Evolutionary conservation across 2,329 filamentous ascomycete species (phyloP).

Genomic region (Ampelomyces quisqualis): DNA sequence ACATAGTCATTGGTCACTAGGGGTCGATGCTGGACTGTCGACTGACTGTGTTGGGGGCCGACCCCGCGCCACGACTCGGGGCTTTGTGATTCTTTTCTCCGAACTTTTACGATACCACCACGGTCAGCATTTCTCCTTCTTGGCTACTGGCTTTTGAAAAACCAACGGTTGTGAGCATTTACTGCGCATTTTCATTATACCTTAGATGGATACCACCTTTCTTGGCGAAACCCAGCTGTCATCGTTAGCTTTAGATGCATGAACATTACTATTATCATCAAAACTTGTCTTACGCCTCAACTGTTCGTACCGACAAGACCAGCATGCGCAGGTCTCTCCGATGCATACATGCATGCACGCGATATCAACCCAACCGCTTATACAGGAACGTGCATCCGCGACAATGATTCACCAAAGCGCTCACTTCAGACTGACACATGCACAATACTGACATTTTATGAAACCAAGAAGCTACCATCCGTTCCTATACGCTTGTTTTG

Average conservation of each 20-base stretch:
- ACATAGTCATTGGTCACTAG: conserved; percentile 14
- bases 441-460: too few relatives aligned
- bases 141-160: too few relatives aligned
- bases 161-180: too few relatives aligned
- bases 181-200: conserved; percentile 9
- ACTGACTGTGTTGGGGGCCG: conserved; percentile 1
- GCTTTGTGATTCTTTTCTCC: conserved; percentile 8
- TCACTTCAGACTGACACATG: too few relatives aligned
- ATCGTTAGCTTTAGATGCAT: conserved; percentile 23
- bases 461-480: background rate
- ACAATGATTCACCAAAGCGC: too few relatives aligned
- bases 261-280: conserved; percentile 15
- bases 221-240: conserved; percentile 20
- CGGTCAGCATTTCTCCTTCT: conserved; percentile 10
- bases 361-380: conserved; percentile 1
- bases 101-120: conserved; percentile 25
- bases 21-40: background rate
- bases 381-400: background rate
- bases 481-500: too few relatives aligned
- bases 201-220: conserved; percentile 22
- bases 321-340: background rate
- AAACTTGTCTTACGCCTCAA: too few relatives aligned
- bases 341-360: background rate
- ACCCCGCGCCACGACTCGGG: conserved; percentile 10
- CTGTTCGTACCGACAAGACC: too few relatives aligned